Base-by-base conservation (phyloP, 2,329 filamentous ascomycete genomes). In the Fusarium sp. region DNA sequence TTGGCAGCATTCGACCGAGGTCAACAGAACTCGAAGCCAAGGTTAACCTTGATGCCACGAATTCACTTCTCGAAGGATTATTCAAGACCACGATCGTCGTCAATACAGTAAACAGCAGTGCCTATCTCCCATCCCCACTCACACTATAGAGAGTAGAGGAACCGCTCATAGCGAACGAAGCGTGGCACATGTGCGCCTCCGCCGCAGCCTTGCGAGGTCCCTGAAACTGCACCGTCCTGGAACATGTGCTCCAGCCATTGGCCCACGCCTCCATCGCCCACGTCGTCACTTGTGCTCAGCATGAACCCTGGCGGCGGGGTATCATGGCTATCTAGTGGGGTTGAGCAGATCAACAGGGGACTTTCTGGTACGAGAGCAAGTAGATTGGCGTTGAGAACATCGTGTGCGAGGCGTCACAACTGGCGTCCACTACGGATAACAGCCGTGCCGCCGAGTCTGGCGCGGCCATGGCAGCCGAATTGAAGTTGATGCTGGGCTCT, bases 221-320 rank as follows among this genome's bases (percentile, higher is more conserved):
- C 69, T 74, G 68, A 68, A 68, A 67, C 69, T 55, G 65, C 69
- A 75, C 69, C 61, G 71, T 67, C 57, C 56, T 68, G 57, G 62
- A 69, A 64, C 80, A 82, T 82, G 81, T 82, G 81, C 77, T 74
- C 74, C 75, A 81, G 77, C 73, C 74, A 82, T 82, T 82, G 81
- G 81, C 68, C 77, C 74, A 77, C 74, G 72, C 72, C 61, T 57
- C 54, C 42, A 62, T 68, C 65, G 49, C 27, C 62, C 34, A 67
- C 42, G 23, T 50, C 27, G 33, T 62, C 36, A 38, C 53, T 62
- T 42, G 49, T 59, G 11, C 18, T 46, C 36, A 61, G 54, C 60
- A 29, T 55, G 42, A 67, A 38, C 65, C 72, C 62, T 69, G 69
- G 61, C 60, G 54, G 73, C 69, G 73, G 73, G 73, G 72, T 70